A percentile compares a stretch with the other conserved stretches of the same genome.
Conservation (phyloP, 2,329 filamentous ascomycete species). For the Achaetomium macrosporum region DNA sequence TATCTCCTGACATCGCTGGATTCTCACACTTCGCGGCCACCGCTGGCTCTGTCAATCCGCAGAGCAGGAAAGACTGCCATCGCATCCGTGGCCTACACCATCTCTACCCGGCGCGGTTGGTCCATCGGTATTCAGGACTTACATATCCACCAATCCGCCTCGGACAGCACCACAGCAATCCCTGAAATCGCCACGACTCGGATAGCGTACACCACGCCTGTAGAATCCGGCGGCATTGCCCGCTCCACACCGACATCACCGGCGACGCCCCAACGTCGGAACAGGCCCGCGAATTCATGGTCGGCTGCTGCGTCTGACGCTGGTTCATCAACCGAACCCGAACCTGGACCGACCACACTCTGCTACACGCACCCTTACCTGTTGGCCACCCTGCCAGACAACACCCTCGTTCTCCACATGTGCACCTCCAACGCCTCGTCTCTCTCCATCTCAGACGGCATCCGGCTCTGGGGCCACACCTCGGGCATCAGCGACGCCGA, state of each 20-base stretch:
- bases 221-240: constrained; percentile 8
- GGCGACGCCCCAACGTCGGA: constrained; percentile 24
- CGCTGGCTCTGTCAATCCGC: constrained; percentile 78
- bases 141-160: constrained; percentile 44
- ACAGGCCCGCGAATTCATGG: constrained; percentile 1
- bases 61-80: constrained; percentile 57
- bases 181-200: constrained; percentile 35
- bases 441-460: constrained; percentile 65
- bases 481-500: constrained; percentile 82
- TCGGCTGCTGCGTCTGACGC: not conserved
- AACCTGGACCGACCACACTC: constrained; percentile 51
- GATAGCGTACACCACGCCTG: constrained; percentile 35
- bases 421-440: constrained; percentile 65
- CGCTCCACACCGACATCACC: constrained; percentile 19
- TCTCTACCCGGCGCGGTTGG: constrained; percentile 75
- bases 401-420: constrained; percentile 77
- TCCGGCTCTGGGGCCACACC: constrained; percentile 84
- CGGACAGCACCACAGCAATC: constrained; percentile 6
- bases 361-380: constrained; percentile 80
- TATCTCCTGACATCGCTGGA: constrained; percentile 69
- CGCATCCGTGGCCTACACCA: constrained; percentile 82
- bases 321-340: not conserved
- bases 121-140: constrained; percentile 89
- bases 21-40: constrained; percentile 72
- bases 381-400: constrained; percentile 76